phyloP scores from a whole-genome alignment of 805 yeast species.

The Alloascoidea africana region DNA sequence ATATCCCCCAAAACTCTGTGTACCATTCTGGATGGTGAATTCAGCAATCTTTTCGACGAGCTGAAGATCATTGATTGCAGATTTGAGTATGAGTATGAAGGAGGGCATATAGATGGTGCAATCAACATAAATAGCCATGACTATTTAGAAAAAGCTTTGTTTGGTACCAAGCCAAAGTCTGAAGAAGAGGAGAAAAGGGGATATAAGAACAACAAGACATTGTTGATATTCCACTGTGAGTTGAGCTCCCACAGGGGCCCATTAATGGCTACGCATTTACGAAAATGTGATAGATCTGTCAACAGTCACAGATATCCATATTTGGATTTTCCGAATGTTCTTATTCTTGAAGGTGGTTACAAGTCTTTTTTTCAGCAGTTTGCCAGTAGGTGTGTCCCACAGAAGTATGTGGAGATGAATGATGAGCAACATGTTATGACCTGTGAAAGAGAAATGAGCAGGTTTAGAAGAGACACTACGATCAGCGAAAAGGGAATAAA shows the following conservation, averaged over 20 bases:
- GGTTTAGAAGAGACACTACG: too few relatives aligned
- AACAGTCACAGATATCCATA: conserved; percentile 69
- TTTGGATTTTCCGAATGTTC: conserved; percentile 76
- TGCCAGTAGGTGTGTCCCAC: conserved; percentile 52
- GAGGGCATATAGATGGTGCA: conserved; percentile 86
- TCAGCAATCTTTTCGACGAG: conserved; percentile 36
- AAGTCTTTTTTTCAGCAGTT: conserved; percentile 52
- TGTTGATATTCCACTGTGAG: conserved; percentile 87
- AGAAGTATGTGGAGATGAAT: conserved; percentile 77
- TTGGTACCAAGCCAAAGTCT: conserved; percentile 17
- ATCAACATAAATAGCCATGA: conserved; percentile 59
- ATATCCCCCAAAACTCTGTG: conserved; percentile 44
- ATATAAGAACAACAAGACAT: too few relatives aligned
- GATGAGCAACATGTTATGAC: conserved; percentile 29
- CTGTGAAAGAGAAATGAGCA: conserved; percentile 37
- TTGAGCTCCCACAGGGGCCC: conserved; percentile 93
- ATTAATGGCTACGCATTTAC: conserved; percentile 69
- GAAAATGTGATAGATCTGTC: conserved; percentile 66
- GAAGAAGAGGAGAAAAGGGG: too few relatives aligned
- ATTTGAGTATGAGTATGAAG: conserved; percentile 80
- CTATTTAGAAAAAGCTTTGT: conserved; percentile 46
- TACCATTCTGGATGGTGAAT: conserved; percentile 40
- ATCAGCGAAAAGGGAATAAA: too few relatives aligned
- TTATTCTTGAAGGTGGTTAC: conserved; percentile 86
- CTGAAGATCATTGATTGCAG: conserved; percentile 70